Conservation (phyloP, 2,329 filamentous ascomycete genomes). For the Scedosporium minutisporum region DNA sequence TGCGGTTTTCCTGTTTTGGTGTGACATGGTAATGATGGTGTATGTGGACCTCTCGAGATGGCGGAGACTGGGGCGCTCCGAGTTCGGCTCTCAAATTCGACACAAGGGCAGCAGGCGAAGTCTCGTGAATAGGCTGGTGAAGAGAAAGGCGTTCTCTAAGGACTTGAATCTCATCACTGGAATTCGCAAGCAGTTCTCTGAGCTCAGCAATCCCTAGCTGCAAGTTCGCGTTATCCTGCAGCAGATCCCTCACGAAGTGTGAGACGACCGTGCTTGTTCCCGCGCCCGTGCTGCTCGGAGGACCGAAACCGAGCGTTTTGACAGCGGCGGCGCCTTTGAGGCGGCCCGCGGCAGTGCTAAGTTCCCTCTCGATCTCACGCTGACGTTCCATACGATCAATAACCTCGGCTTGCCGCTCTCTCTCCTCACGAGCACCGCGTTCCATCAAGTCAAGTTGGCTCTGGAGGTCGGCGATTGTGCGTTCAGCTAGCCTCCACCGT, state of each 20-base stretch:
- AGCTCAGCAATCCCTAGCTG: conserved; percentile 88
- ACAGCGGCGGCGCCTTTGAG: conserved; percentile 72
- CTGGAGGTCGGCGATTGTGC: conserved; percentile 66
- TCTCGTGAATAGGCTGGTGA: conserved; percentile 58
- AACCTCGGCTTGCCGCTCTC: conserved; percentile 71
- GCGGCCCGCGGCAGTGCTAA: conserved; percentile 68
- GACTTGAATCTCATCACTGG: conserved; percentile 86
- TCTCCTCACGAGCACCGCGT: conserved; percentile 68
- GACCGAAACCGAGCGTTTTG: conserved; percentile 51
- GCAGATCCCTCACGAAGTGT: conserved; percentile 88
- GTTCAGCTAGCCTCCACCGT: conserved; percentile 78
- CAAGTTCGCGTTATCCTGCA: conserved; percentile 90
- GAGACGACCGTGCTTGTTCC: conserved; percentile 63
- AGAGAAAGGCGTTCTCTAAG: conserved; percentile 71
- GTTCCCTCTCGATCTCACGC: conserved; percentile 69
- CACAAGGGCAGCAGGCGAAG: conserved; percentile 25
- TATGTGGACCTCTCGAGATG: conserved; percentile 72
- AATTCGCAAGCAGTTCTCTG: conserved; percentile 79
- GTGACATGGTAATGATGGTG: conserved; percentile 87
- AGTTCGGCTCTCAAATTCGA: conserved; percentile 65
- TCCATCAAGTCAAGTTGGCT: conserved; percentile 86
- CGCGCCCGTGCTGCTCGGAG: conserved; percentile 23
- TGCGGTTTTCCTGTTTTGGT: conserved; percentile 49
- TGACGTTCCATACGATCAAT: conserved; percentile 76
- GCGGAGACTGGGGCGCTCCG: conserved; percentile 32